Evolutionary conservation across 192 early-diverging fungal genomes (phyloP), one percentile per base, ranked within the genome.

Genomic region (Dissophora globulifera): DNA sequence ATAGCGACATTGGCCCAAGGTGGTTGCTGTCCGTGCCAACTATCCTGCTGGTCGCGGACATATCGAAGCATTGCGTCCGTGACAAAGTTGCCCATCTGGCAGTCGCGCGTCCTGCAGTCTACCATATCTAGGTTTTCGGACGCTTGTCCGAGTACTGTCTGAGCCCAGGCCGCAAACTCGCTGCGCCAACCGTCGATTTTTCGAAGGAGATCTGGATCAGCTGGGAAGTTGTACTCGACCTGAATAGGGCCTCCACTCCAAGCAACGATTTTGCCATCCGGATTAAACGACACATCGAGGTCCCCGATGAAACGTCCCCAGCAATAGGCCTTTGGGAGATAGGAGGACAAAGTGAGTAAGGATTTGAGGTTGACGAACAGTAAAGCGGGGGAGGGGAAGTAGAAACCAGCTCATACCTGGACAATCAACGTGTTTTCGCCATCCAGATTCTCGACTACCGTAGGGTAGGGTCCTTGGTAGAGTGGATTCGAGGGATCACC

Each of bases 371-470:
- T n/a, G n/a, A n/a, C n/a, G n/a, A n/a, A n/a, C n/a, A n/a, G n/a
- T n/a, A n/a, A n/a, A n/a, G n/a, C n/a, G n/a, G n/a, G n/a, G n/a
- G n/a, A n/a, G n/a, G n/a, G n/a, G n/a, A n/a, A n/a, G n/a, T n/a
- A n/a, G n/a, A n/a, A n/a, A n/a, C n/a, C n/a, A n/a, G n/a, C n/a
- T n/a, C n/a, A n/a, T 52, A 85, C 85, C 66, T 92, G 90, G 22
- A 92, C 84, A 43, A 90, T 80, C 58, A 79, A 88, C 17, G 87
- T 86, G 42, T 52, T 70, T 66, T 90, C 83, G 58, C 87, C 86
- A 48, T 82, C 86, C 31, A 79, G 17, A 62, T 86, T 87, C 8
- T 56, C 71, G 19, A 90, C 78, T 45, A 69, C 70, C 23, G 88
- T 89, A 5, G 90, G 90, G 67, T 90, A 92, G 2, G 84, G 62